Base-by-base conservation (phyloP, 192 early-diverging fungal species). In the Dissophora ornata region DNA sequence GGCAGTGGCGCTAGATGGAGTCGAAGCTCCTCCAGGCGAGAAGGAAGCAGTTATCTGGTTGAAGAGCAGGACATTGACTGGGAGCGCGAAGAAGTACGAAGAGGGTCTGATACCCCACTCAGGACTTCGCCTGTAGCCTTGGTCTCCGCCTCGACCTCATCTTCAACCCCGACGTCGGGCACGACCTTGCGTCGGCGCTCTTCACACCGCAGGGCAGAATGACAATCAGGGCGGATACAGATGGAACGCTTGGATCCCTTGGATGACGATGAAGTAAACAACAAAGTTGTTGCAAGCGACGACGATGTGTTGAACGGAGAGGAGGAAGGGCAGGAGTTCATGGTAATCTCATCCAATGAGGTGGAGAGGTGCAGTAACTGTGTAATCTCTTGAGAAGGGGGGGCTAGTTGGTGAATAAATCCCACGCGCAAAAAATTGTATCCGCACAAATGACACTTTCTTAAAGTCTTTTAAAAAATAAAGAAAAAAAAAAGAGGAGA, bases 141-240 rank as follows among this genome's bases (percentile, higher is more conserved):
- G 1, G 13, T 36, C n/a, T 42, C 41, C 6, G 25, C 62, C 10
- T 16, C 38, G 28, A 44, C 40, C 41, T 54, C 62, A 10, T 18
- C 66, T n/a, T 40, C 55, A 22, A 32, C 47, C 0, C 33, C 44
- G 18, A 15, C 40, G 2, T 64, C 34, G 36, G 13, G 36, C 13
- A 9, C 36, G 4, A 28, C 38, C 7, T 46, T 51, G 44, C 42
- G 28, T 19, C 69, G 52, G 22, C 69, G 44, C 18, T 28, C 24
- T 57, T 57, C 24, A 22, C 54, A 29, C 21, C 65, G 24, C 6
- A 62, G 26, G 21, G 26, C 25, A 3, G 64, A 77, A 77, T 77
- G 71, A 77, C 71, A 77, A 77, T 63, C 34, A 77, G 63, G 44
- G 57, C 63, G 71, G 57, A 47, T 54, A 52, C 71, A 47, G 36